Evolutionary conservation across 176 grass and related monocot genomes (phyloP).

Genomic region (Oryza coarctata): DNA sequence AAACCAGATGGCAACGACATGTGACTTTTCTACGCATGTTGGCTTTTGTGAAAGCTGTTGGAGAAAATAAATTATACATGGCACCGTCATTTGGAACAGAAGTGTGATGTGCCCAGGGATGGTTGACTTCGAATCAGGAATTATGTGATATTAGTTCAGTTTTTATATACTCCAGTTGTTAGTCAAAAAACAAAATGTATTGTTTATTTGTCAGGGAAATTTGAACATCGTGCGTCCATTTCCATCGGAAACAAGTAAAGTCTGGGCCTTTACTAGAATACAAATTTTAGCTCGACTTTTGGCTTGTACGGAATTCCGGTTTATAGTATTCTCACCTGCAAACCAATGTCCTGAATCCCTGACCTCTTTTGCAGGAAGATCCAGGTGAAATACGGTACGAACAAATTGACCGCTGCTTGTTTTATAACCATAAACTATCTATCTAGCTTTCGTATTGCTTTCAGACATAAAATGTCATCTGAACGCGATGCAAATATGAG

Average conservation of each 20-base stretch:
- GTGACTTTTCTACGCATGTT: not conserved
- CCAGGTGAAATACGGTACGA: not conserved
- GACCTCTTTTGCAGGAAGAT: not conserved
- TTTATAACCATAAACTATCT: not conserved
- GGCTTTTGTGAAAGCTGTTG: not conserved
- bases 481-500: not conserved
- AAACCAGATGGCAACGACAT: not conserved
- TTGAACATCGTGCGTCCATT: not conserved
- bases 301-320: not conserved
- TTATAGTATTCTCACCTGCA: not conserved
- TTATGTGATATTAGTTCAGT: not conserved
- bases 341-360: not conserved
- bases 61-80: not conserved
- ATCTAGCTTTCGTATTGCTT: not conserved
- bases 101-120: not conserved
- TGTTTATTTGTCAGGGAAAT: not conserved
- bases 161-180: not conserved
- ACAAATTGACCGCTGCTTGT: not conserved
- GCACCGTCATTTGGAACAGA: slow-evolving; percentile 18
- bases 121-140: not conserved
- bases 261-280: not conserved
- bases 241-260: not conserved
- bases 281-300: not conserved
- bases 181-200: not conserved
- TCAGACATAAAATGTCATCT: not conserved